Conservation (phyloP, 108 stramenopile species). For the Cyclotella sp. region DNA sequence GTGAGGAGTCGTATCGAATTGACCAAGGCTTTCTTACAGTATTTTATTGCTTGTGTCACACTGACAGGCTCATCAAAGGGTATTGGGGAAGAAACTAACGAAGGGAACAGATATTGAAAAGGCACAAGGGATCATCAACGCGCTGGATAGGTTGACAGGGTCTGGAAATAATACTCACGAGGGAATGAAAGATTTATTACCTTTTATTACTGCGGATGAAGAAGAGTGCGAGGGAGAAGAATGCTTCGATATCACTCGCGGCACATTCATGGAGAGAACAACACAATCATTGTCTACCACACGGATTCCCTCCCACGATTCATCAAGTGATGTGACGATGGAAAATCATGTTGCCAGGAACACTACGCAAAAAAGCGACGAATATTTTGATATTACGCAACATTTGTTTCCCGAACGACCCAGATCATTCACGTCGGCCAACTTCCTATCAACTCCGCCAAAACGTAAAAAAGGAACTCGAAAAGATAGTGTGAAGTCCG, state of each 20-base stretch:
- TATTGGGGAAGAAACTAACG: not conserved
- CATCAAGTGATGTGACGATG: not conserved
- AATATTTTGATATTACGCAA: constrained; percentile 16
- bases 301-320: not conserved
- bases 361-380: not conserved
- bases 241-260: constrained; percentile 11
- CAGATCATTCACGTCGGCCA: not conserved
- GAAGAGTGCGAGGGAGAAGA: constrained; percentile 14
- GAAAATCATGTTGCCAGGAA: not conserved
- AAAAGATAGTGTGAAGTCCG: not conserved
- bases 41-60: not conserved
- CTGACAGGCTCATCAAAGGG: constrained; percentile 17
- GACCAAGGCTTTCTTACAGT: too few species aligned
- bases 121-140: not conserved
- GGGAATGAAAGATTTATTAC: too few species aligned
- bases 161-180: not conserved
- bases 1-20: too few species aligned
- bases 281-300: not conserved
- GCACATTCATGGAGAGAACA: constrained; percentile 2
- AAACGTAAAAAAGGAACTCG: not conserved
- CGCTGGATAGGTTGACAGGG: not conserved
- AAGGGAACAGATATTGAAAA: not conserved
- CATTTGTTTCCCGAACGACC: constrained; percentile 4
- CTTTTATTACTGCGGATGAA: not conserved
- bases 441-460: not conserved